Evolutionary conservation across 345 rosid species (phyloP), one percentile per base, ranked within the genome.

Genomic region (Salix caprea): DNA sequence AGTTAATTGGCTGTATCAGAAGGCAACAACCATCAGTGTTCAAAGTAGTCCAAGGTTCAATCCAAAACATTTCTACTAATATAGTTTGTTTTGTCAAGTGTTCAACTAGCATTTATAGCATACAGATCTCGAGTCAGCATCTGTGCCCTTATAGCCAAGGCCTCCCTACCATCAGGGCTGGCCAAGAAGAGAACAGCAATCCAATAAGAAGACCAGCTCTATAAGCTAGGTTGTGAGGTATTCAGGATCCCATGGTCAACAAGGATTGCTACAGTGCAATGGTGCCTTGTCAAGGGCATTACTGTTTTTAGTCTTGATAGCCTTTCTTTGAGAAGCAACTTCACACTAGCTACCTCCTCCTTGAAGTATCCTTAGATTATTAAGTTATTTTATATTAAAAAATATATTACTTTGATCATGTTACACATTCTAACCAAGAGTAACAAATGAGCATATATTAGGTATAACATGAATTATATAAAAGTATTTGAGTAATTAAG

Each of bases 121-220:
- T 60, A 39, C 67, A 72, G 68, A 61, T 39, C 58, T 30, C 50
- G 26, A 14, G 67, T 73, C 68, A 40, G 42, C 18, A 23, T 76
- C 21, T 77, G 48, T 67, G 32, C 46, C 6, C 34, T 74, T 42
- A 67, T 54, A 28, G 80, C 70, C 58, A 76, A 46, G 67, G 77
- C 77, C 74, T 72, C 74, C 21, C 74, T 37, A 14, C 76, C 80
- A 18, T 80, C 79, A 42, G 12, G 30, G 19, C 79, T 76, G 46
- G 76, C 78, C 76, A 80, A 34, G n/a, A 80, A 76, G 65, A 80
- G 77, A 36, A 66, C 42, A 58, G 60, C 73, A 58, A 76, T 58
- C 28, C 24, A 32, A 30, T 69, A 70, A 42, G 68, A 66, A 67
- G 74, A 67, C 65, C 68, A 52, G 70, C 65, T 66, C 32, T 61